Base-by-base conservation (phyloP, 1,284 basidiomycete genomes). In the Naganishia sp. region DNA sequence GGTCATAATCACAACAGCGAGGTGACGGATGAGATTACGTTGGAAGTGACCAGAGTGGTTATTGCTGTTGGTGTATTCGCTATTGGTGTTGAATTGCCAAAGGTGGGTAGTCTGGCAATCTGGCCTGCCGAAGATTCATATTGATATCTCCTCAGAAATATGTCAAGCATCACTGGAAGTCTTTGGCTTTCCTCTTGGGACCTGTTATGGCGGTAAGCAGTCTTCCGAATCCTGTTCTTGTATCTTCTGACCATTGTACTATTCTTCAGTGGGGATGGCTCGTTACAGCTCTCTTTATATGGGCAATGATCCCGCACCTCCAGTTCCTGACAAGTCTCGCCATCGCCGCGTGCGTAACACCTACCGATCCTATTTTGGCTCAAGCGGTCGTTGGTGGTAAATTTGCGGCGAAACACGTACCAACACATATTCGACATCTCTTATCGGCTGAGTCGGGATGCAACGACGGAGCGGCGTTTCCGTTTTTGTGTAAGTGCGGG, bases 351-450 rank as follows among this genome's bases (percentile, higher is more conserved):
- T 95, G 92, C 77, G 86, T 97, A 31, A 97, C 95, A 0, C 96
- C 95, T 0, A 98, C 96, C 11, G 96, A 99, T 80, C 95, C 95
- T 44, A 83, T 81, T 68, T 75, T 83, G 69, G 80, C 82, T 0
- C 82, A 83, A 61, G 81, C 81, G 31, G 80, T 99, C 64, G 89
- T 99, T 15, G 95, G 96, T 75, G 95, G 96, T 63, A 95, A 93
- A 79, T 99, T 95, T 82, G 95, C 95, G 2, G 91, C 99, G 78
- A 96, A 97, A 76, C 95, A 99, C 74, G 95, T 99, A 18, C 95
- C 95, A 0, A 88, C 92, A 0, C 96, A 99, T 77, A 84, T 99
- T 55, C 88, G 94, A 45, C 92, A 98, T 78, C 84, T 96, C 64
- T 81, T 97, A n/a, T 86, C 90, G 3, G 93, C 92, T 1, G 94